Base-by-base conservation (phyloP, 106 monocot genomes). In the Dendrobium nobile region DNA sequence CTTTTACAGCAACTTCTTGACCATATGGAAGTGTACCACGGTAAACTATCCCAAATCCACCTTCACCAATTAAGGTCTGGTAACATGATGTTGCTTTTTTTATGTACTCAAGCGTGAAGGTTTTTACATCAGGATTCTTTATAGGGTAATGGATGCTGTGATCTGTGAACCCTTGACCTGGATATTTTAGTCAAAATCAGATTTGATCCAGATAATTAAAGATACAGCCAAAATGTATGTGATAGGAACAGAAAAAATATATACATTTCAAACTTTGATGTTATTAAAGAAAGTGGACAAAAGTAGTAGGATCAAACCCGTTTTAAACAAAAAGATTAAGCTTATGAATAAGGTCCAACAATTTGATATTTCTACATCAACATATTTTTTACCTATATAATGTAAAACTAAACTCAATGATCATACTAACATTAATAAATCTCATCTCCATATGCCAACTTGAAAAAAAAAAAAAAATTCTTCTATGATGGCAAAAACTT, bases 1-100 rank as follows among this genome's bases (percentile, higher is more conserved):
- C 90, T 58, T 90, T 90, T 78, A 90, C 90, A 75, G 90, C 90
- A 7, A 90, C 88, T 56, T 88, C 90, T 86, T 90, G 77, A 48
- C 88, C 90, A 75, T 86, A 54, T 27, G 84, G 88, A 13, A 85
- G 77, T 68, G 55, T 86, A 40, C 90, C 90, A 33, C 86, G 85
- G 40, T 86, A 90, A 82, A 90, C 90, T 75, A 81, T 76, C 86
- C 90, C 90, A 75, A 90, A 90, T 31, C 90, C 90, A 67, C 90
- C 90, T 80, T 88, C 90, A 77, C 88, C 90, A 18, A 90, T 86
- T 73, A 86, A 75, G n/a, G 84, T 84, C 68, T 85, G 84, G 59
- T 84, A 88, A 80, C 84, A 64, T 67, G 73, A 77, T 80, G 90
- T 90, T 56, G 84, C 86, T 27, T 56, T 74, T 78, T 84, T 73